Base-by-base conservation (phyloP, 495 filamentous ascomycete genomes). In the Geoglossum glabrum region DNA sequence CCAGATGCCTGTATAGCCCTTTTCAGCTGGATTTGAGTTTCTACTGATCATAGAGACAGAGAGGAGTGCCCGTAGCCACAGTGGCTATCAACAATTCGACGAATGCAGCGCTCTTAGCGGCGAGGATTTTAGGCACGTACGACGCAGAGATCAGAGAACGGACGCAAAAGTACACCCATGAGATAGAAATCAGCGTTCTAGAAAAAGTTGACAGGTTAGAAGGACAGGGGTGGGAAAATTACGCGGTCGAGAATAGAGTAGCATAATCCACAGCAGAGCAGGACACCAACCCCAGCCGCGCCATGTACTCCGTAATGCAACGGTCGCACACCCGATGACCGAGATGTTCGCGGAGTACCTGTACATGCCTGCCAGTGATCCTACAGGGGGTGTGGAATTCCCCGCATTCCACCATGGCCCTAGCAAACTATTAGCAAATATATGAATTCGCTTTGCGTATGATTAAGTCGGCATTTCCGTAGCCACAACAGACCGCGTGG, bases 21-120 rank as follows among this genome's bases (percentile, higher is more conserved):
- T 19, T 27, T 23, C n/a, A 27, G 21, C n/a, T 8, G 45, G 31
- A 33, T 34, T 34, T 34, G 4, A 28, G 3, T 25, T 40, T 38
- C 15, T 45, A 56, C 30, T 33, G 26, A 25, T 34, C 54, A 38
- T 0, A 4, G 33, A 46, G 21, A 49, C 34, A 74, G 69, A 71
- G 71, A 72, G 85, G 85, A 23, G 82, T 89, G 54, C 90, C 90
- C 34, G 85, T 88, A 55, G 87, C 87, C 23, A 90, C 87, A 3
- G 86, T 97, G 13, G 87, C 84, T 13, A 93, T 96, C 69, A 89
- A 94, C 69, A 96, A 98, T 71, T 84, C 81, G 57, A 85, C 85
- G 55, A 97, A 96, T 70, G 93, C 90, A 1, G 93, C 87, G 33
- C 76, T 96, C 56, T 70, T 94, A 26, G 92, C 92, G n/a, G 78